Conservation (phyloP, 192 early-diverging fungal genomes). For the Podila verticillata region DNA sequence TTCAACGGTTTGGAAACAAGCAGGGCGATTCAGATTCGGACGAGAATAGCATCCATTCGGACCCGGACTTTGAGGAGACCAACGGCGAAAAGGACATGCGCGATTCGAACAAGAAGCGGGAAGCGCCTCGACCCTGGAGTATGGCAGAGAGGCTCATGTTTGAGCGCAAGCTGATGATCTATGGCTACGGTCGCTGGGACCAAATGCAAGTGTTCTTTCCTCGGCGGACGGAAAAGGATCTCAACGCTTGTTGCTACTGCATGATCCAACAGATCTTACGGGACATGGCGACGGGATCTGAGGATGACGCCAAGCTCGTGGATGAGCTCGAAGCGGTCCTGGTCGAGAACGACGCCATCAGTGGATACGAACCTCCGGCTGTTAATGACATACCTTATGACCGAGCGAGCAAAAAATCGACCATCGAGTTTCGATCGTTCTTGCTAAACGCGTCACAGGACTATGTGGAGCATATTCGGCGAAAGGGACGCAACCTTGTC, state of each 20-base stretch:
- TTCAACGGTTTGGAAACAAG: slow-evolving; percentile 57
- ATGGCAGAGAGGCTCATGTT: slow-evolving; percentile 65
- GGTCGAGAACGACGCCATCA: slow-evolving; percentile 48
- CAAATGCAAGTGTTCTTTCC: slow-evolving; percentile 67
- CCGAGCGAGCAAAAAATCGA: slow-evolving; percentile 71
- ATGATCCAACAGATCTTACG: slow-evolving; percentile 62
- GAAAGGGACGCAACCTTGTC: slow-evolving; percentile 75
- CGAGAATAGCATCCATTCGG: slow-evolving; percentile 58
- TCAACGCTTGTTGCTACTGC: slow-evolving; percentile 64
- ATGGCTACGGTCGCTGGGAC: slow-evolving; percentile 71
- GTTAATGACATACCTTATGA: slow-evolving; percentile 65
- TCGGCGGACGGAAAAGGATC: slow-evolving; percentile 64
- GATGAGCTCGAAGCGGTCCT: slow-evolving; percentile 69
- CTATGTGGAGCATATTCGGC: slow-evolving; percentile 76
- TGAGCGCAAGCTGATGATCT: slow-evolving; percentile 71
- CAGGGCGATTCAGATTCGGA: slow-evolving; percentile 56
- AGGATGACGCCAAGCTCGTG: slow-evolving; percentile 68
- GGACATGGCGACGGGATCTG: slow-evolving; percentile 57
- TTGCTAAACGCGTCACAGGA: slow-evolving; percentile 76
- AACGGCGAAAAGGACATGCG: slow-evolving; percentile 31
- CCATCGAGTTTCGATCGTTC: slow-evolving; percentile 73
- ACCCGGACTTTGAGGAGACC: slow-evolving; percentile 54
- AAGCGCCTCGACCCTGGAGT: slow-evolving; percentile 60
- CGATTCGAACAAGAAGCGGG: slow-evolving; percentile 53
- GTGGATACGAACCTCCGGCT: slow-evolving; percentile 50